These are phyloP conservation scores for Trifolium pratense DNA, from an alignment of 306 rosid genomes.

Conservation along the genomic window DNA sequence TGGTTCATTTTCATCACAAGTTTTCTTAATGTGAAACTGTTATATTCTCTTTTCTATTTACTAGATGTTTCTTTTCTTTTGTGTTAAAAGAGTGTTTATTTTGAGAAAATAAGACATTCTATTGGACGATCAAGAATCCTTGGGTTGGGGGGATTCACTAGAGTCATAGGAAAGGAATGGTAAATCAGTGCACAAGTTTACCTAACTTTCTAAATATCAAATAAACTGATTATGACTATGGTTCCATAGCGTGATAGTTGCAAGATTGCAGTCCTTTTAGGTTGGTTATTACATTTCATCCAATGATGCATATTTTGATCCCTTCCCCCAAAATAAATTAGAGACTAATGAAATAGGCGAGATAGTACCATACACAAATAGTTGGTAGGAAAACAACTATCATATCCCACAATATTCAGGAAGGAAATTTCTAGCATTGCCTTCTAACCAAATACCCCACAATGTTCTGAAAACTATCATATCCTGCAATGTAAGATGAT, in stretches of 20 bases:
- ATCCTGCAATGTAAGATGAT: background rate
- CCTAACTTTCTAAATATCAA: background rate
- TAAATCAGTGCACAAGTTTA: background rate
- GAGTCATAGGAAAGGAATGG: background rate
- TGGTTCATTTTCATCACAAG: constrained; percentile 17
- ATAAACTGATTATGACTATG: background rate
- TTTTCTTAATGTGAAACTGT: background rate
- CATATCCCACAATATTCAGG: background rate
- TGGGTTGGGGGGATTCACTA: background rate
- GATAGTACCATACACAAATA: background rate
- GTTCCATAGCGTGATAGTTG: background rate
- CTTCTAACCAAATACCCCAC: background rate
- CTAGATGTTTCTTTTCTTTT: background rate
- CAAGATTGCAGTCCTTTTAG: background rate
- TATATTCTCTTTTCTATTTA: background rate
- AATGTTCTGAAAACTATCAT: background rate
- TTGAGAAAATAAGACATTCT: background rate
- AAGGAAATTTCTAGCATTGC: background rate
- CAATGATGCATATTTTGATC: background rate
- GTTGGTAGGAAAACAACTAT: constrained; percentile 13
- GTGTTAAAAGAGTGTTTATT: background rate
- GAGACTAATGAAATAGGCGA: background rate
- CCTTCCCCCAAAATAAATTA: background rate
- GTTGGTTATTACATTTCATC: background rate
- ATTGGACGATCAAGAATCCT: background rate